Evolutionary conservation across 495 filamentous ascomycete genomes (phyloP), one percentile per base, ranked within the genome.

Genomic region (Pyronema omphalodes): DNA sequence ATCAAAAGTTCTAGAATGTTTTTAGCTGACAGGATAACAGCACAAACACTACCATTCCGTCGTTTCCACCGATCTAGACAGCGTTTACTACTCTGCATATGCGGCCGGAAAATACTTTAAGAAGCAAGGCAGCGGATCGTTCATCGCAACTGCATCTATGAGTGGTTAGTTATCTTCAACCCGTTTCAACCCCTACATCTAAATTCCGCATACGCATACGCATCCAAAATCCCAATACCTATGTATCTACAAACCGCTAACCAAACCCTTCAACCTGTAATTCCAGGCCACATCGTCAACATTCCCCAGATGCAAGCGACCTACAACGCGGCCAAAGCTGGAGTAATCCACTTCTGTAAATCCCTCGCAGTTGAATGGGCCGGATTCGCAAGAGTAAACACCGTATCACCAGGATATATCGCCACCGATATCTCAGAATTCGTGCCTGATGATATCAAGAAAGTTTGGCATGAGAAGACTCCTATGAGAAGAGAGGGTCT

Each of bases 321-420:
- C 15, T 94, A 94, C 67, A 94, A 94, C 60, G 82, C 84, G 4
- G 83, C 84, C 37, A 94, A 94, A 71, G 82, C 86, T 9, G 88
- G 76, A 9, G 76, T 89, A 14, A 82, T 84, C 50, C 88, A 94
- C 55, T 73, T 91, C n/a, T 85, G 82, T 79, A 76, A 57, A 72
- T 72, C 43, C 15, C 73, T 94, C 9, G 84, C 87, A 1, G 76
- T 93, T 23, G 88, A 94, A 66, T 93, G 86, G 86, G 76, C 83
- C 17, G 80, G 79, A 29, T 93, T 86, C 62, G 88, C 88, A 8
- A 75, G 88, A 23, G 82, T 76, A 51, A 94, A 94, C 68, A 78
- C 78, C 18, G 69, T 94, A 35, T 88, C 82, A 3, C 88, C 88
- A 1, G 88, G 88, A 4, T 94, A 91, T 66, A 91, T 93, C 56